Evolutionary conservation across 371 early-diverging fungal species (phyloP).

Genomic region (Rhizopus sp.): DNA sequence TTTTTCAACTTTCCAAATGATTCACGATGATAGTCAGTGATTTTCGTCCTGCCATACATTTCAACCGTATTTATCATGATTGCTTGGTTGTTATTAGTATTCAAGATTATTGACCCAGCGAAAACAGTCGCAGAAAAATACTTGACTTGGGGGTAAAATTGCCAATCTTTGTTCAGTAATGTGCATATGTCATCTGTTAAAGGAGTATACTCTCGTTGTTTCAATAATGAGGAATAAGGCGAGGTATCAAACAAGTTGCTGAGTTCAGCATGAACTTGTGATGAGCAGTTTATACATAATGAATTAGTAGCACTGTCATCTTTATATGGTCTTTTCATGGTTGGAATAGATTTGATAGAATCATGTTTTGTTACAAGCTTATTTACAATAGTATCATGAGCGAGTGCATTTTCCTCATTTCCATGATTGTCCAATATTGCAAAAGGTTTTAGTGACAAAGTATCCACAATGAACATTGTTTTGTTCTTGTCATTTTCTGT

Average conservation of each 20-base stretch:
- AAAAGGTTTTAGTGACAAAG: conserved; percentile 12
- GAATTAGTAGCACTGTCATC: conserved; percentile 84
- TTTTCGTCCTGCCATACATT: conserved; percentile 21
- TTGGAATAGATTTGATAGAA: conserved; percentile 76
- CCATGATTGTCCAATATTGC: conserved; percentile 13
- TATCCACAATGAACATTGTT: conserved; percentile 10
- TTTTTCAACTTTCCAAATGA: conserved; percentile 15
- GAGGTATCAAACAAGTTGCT: too few species aligned
- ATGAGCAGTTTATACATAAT: conserved; percentile 78
- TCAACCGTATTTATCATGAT: conserved; percentile 31
- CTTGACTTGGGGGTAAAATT: conserved; percentile 18
- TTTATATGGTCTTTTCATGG: conserved; percentile 95
- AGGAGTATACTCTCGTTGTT: conserved; percentile 3
- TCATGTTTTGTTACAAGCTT: conserved; percentile 29
- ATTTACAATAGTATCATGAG: conserved; percentile 7
- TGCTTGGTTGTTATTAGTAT: conserved; percentile 24
- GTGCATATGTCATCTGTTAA: conserved; percentile 7
- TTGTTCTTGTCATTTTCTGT: conserved; percentile 9
- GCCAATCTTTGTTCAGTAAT: conserved; percentile 15
- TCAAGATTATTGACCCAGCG: conserved; percentile 19
- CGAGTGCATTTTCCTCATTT: conserved; percentile 21
- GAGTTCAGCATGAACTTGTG: too few species aligned
- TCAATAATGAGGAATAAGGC: too few species aligned
- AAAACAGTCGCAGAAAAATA: conserved; percentile 16
- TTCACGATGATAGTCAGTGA: conserved; percentile 18